Conservation (phyloP, 2,329 filamentous ascomycete genomes). For the Trichoderma aggressivum region DNA sequence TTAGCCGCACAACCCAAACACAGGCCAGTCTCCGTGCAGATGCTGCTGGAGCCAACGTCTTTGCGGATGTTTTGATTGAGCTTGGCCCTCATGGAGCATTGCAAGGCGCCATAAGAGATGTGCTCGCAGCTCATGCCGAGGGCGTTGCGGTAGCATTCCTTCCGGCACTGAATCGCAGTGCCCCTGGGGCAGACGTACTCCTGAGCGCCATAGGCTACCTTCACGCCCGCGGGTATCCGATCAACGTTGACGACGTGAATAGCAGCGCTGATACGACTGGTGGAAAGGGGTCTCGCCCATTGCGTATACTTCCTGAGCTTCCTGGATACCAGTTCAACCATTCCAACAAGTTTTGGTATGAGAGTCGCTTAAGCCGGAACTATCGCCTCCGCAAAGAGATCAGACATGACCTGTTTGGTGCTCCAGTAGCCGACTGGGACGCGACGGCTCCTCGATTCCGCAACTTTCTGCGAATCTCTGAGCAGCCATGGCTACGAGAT, state of each 20-base stretch:
- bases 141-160: not conserved
- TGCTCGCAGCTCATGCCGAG: not conserved
- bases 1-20: not conserved
- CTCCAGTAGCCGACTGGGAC: slow-evolving; percentile 24
- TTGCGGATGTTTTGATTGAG: slow-evolving; percentile 22
- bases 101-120: slow-evolving; percentile 14
- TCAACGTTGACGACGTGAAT: slow-evolving; percentile 7
- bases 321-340: slow-evolving; percentile 39
- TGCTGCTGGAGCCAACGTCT: not conserved
- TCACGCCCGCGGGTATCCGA: not conserved
- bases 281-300: not conserved
- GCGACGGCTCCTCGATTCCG: slow-evolving; percentile 25
- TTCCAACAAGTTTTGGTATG: slow-evolving; percentile 31
- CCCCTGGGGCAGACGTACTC: not conserved
- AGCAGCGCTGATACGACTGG: not conserved
- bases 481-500: slow-evolving; percentile 33
- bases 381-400: slow-evolving; percentile 31
- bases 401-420: slow-evolving; percentile 40
- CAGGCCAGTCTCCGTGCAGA: not conserved
- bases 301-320: slow-evolving; percentile 25
- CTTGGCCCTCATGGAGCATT: slow-evolving; percentile 24
- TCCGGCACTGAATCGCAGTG: not conserved
- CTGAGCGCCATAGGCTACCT: slow-evolving; percentile 1
- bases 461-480: slow-evolving; percentile 22
- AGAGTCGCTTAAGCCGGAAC: slow-evolving; percentile 29